phyloP scores from a whole-genome alignment of 1,139 yeast genomes.

The Magnusiomyces ingens region DNA sequence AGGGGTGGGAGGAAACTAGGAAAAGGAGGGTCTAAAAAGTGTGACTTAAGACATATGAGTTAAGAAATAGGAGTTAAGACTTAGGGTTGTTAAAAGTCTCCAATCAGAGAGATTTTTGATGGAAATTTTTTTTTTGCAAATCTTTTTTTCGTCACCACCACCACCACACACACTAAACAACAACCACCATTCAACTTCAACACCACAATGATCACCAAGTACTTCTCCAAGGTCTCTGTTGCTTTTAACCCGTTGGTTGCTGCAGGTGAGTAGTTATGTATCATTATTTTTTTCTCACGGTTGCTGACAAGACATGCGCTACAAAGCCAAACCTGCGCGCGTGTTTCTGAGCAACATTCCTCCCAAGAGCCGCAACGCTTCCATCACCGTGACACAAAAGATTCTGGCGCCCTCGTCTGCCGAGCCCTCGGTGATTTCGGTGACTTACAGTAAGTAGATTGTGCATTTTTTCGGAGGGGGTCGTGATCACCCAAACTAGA shows the following conservation, averaged over 20 bases:
- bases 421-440: slow-evolving; percentile 56
- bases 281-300: background rate
- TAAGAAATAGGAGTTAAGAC: too few species aligned
- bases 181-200: slow-evolving; percentile 6
- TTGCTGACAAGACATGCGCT: background rate
- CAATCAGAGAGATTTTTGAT: background rate
- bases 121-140: background rate
- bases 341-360: slow-evolving; percentile 77
- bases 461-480: slow-evolving; percentile 62
- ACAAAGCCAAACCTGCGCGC: slow-evolving; percentile 65
- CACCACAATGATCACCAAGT: slow-evolving; percentile 67
- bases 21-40: too few species aligned
- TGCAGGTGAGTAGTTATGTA: slow-evolving; percentile 41
- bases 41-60: too few species aligned
- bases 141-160: slow-evolving; percentile 3
- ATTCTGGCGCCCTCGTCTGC: slow-evolving; percentile 33
- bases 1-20: too few species aligned
- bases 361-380: slow-evolving; percentile 33
- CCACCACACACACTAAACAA: slow-evolving; percentile 1
- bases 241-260: slow-evolving; percentile 70
- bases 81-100: too few species aligned
- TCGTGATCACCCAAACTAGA: slow-evolving; percentile 58
- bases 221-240: slow-evolving; percentile 69
- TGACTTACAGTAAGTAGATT: slow-evolving; percentile 47
- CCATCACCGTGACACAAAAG: slow-evolving; percentile 27